A percentile compares a stretch with the other conserved stretches of the same genome.
Conservation (phyloP, 2,329 filamentous ascomycete genomes). For the Aureobasidium sp. region DNA sequence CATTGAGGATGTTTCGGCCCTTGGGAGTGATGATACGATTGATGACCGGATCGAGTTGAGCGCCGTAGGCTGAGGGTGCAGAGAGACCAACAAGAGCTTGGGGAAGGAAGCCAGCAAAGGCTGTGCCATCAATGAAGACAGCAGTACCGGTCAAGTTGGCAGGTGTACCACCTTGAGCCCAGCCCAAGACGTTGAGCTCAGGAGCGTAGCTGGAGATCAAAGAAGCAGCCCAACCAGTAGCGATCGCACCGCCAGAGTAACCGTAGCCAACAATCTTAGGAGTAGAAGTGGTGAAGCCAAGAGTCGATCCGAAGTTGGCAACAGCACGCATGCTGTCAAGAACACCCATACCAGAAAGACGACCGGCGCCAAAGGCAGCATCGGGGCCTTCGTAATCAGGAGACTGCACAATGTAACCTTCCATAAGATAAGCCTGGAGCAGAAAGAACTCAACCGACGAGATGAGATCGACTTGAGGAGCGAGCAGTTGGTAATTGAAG, state of each 20-base stretch:
- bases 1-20: constrained; percentile 18
- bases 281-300: background rate
- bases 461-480: background rate
- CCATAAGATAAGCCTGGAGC: constrained; percentile 18
- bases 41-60: constrained; percentile 19
- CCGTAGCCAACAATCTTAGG: constrained; percentile 18
- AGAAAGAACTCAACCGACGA: background rate
- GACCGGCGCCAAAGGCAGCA: constrained; percentile 22
- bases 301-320: constrained; percentile 14
- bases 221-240: constrained; percentile 24
- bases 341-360: constrained; percentile 23
- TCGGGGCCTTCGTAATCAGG: constrained; percentile 25
- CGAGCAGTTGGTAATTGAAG: constrained; percentile 15
- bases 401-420: constrained; percentile 22
- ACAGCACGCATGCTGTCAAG: constrained; percentile 25
- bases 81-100: constrained; percentile 21
- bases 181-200: constrained; percentile 25
- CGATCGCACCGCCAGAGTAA: constrained; percentile 24
- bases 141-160: constrained; percentile 32
- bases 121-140: constrained; percentile 22
- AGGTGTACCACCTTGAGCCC: constrained; percentile 31
- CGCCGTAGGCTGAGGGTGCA: constrained; percentile 22
- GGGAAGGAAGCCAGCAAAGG: constrained; percentile 25
- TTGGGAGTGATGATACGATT: constrained; percentile 20
- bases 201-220: constrained; percentile 24